Percentiles rank a stretch among this genome's conserved stretches.
phyloP scores from a whole-genome alignment of 768 basidiomycete genomes.

The Leccinellum rugosiceps region DNA sequence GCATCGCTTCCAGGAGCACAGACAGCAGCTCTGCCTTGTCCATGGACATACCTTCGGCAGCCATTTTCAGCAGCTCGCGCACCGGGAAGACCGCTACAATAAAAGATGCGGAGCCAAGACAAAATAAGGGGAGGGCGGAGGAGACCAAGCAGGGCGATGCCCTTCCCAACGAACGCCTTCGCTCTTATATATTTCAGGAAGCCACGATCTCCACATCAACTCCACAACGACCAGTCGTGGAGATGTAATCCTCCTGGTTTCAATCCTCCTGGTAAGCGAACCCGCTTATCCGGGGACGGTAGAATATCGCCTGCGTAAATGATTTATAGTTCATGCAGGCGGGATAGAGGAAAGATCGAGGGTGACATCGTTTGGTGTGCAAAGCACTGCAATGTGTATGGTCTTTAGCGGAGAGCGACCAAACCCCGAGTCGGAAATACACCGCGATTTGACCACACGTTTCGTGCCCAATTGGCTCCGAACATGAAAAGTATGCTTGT shows the following conservation, averaged over 20 bases:
- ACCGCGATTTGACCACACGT: background rate
- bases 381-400: background rate
- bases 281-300: background rate
- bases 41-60: background rate
- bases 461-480: background rate
- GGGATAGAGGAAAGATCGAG: background rate
- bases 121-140: background rate
- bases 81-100: background rate
- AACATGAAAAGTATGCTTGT: background rate
- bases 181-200: background rate
- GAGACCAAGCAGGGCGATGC: background rate
- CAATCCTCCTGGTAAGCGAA: background rate
- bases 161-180: background rate
- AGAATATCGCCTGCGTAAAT: background rate
- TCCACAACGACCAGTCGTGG: background rate
- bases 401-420: background rate
- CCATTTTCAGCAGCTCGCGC: background rate
- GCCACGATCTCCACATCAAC: background rate
- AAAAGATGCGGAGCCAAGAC: background rate
- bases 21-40: background rate
- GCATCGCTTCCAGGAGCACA: conserved; percentile 12
- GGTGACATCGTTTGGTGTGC: background rate
- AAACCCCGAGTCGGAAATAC: background rate
- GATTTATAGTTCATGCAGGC: background rate
- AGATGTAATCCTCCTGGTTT: background rate